Evolutionary conservation across 805 yeast species (phyloP), one percentile per base, ranked within the genome.

Genomic region (Lachancea mirantina): DNA sequence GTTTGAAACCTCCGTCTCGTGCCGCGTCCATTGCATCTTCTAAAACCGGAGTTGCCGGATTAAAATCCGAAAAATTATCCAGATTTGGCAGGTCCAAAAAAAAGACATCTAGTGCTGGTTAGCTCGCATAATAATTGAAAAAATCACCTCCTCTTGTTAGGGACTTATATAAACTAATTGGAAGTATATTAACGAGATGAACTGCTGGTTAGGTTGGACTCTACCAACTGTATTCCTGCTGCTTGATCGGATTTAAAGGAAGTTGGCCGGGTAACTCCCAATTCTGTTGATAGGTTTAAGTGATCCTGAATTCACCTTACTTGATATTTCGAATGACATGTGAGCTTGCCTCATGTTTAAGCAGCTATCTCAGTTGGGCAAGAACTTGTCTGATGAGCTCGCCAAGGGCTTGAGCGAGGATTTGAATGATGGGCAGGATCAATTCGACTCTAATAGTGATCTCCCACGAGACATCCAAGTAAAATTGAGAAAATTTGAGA

Each of bases 401-500:
- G 69, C 65, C 34, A 62, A 63, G 42, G 72, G 63, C 10, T 40
- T 60, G 13, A 50, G 59, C 13, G 63, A 54, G 15, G 61, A 56
- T 21, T 11, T 33, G 34, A 39, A 16, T 42, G 42, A 37, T 19
- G 33, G 40, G 3, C 42, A 38, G 8, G 36, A 42, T 6, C 43
- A 38, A 18, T 42, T 38, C 18, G 45, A 53, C 23, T 23, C 62
- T 52, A 28, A 57, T 56, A 61, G 62, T n/a, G 67, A 66, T 2
- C 51, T 81, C 20, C 74, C 84, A 0, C 68, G 70, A 2, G 74
- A 70, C 4, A 58, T 85, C 11, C 69, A 71, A 38, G 59, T 76
- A 5, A 81, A 78, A 47, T 57, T 87, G 55, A 69, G 70, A 35
- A 88, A 84, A 61, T 84, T 82, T 49, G 74, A 70, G 36, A 87